phyloP scores from a whole-genome alignment of 1,139 yeast species.

The Yamadazyma jaroonii region DNA sequence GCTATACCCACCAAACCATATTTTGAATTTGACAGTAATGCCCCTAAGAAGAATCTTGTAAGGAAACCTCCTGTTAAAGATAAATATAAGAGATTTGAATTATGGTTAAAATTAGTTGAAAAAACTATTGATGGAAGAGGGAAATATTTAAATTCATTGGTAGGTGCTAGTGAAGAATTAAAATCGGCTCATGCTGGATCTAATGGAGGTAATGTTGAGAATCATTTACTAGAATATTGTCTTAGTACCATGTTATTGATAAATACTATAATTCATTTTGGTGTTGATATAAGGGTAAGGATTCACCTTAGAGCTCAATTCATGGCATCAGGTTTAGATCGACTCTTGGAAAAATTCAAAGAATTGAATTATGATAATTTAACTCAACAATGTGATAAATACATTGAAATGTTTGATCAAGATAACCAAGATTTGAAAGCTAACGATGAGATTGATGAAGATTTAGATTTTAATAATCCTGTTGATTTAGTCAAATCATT shows the following conservation, averaged over 20 bases:
- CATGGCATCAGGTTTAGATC: slow-evolving; percentile 69
- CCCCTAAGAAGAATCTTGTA: slow-evolving; percentile 26
- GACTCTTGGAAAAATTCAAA: slow-evolving; percentile 60
- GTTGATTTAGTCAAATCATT: slow-evolving; percentile 64
- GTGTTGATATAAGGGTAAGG: slow-evolving; percentile 63
- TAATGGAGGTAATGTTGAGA: slow-evolving; percentile 39
- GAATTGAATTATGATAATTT: slow-evolving; percentile 62
- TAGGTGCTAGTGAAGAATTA: slow-evolving; percentile 90
- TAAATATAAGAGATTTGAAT: slow-evolving; percentile 62
- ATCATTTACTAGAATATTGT: slow-evolving; percentile 75
- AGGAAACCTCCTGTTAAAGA: slow-evolving; percentile 40
- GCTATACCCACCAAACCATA: slow-evolving; percentile 58
- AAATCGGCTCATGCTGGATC: slow-evolving; percentile 53
- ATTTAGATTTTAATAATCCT: slow-evolving; percentile 72
- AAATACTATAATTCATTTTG: slow-evolving; percentile 67
- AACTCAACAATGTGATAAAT: slow-evolving; percentile 63
- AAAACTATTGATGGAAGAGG: slow-evolving; percentile 85
- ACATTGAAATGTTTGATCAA: slow-evolving; percentile 61
- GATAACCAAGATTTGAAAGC: slow-evolving; percentile 69
- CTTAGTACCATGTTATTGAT: slow-evolving; percentile 74
- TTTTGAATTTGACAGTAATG: slow-evolving; percentile 40
- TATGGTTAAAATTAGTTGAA: slow-evolving; percentile 79
- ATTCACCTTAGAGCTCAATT: slow-evolving; percentile 76
- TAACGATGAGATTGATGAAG: slow-evolving; percentile 57
- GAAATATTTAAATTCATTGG: slow-evolving; percentile 75